Evolutionary conservation across 2,329 filamentous ascomycete genomes (phyloP), one percentile per base, ranked within the genome.

Genomic region (Penicillium crustosum): DNA sequence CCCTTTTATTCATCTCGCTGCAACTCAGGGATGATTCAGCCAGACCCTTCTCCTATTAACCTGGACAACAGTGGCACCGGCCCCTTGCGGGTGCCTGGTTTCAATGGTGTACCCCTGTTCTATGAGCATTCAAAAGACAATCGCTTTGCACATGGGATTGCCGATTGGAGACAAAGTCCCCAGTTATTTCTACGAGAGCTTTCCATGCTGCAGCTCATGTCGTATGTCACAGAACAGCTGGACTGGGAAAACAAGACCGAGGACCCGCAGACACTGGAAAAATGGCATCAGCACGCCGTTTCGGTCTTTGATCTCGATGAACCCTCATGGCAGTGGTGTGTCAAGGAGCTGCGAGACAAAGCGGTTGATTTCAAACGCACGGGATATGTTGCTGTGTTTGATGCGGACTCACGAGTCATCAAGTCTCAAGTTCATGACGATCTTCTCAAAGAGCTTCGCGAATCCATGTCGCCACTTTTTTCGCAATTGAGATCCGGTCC

Each of bases 271-370:
- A 51, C 12, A 56, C 25, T 56, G 33, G 47, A 51, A 44, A 48
- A 56, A 29, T 56, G 47, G 53, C 48, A 51, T 31, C 38, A 33
- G 53, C 48, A 56, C 23, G 53, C 53, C 21, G 31, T 29, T 56
- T 50, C 33, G 9, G 29, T 56, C 41, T 56, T 56, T 12, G 53
- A 56, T 47, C 41, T 56, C 31, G 41, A 45, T 36, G 53, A 56
- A 44, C 35, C 23, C 48, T 50, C 41, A 44, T 56, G 53, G 53
- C 39, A 56, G 53, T 56, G 53, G 53, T 56, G 53, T 56, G 53
- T 56, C n/a, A 43, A 45, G 31, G 53, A 56, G 41, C 23, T 56
- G 31, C 47, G 25, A 50, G 47, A 51, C 47, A 56, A 56, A 33
- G 53, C 48, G 6, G 23, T 25, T 38, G 48, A 56, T 45, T 56